Percentiles rank a stretch among this genome's conserved stretches.
Conservation (phyloP, 345 rosid species). For the Trapa incisa region DNA sequence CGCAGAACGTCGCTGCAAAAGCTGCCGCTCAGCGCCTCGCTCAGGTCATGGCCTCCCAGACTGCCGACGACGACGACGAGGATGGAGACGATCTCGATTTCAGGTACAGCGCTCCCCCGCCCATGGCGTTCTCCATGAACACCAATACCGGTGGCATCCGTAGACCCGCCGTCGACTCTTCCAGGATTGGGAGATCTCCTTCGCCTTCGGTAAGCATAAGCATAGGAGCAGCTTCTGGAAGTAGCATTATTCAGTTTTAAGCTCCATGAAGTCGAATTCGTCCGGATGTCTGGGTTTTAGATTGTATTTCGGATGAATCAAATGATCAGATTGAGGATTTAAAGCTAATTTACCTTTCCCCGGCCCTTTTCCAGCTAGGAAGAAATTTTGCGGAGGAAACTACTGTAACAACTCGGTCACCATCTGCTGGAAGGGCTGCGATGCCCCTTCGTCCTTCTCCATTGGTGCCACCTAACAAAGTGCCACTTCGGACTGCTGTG, state of each 20-base stretch:
- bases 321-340: background rate
- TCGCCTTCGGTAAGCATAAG: conserved; percentile 70
- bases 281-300: background rate
- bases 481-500: conserved; percentile 40
- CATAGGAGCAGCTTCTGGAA: background rate
- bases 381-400: conserved; percentile 43
- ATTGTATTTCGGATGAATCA: background rate
- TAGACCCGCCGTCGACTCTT: conserved; percentile 24
- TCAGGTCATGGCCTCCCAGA: conserved; percentile 98
- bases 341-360: conserved; percentile 11
- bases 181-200: conserved; percentile 67
- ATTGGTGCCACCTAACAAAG: conserved; percentile 46
- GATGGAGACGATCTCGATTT: conserved; percentile 64
- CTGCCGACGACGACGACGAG: conserved; percentile 67
- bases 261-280: background rate
- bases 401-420: conserved; percentile 29
- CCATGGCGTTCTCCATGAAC: conserved; percentile 50
- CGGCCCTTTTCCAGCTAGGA: conserved; percentile 27
- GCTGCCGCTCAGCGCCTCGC: conserved; percentile 98
- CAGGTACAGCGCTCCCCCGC: conserved; percentile 81
- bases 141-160: conserved; percentile 7
- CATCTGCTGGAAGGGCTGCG: conserved; percentile 49
- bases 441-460: conserved; percentile 38
- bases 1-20: conserved; percentile 89
- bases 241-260: background rate